These are phyloP conservation scores for Dactylorhiza incarnata DNA, from an alignment of 106 monocot genomes.

Conservation along the genomic window DNA sequence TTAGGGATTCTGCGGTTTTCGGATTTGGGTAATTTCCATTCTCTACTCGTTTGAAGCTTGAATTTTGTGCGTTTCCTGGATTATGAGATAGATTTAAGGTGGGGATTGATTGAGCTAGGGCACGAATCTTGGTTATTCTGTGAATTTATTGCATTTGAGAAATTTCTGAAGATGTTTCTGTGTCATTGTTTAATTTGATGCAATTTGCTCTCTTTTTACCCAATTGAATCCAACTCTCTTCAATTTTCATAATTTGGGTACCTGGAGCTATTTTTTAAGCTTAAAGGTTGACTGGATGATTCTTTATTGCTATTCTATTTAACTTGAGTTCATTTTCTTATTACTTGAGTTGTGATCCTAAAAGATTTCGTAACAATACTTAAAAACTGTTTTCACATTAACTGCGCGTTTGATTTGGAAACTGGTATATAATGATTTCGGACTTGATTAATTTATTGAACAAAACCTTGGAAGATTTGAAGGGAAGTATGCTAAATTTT, in stretches of 20 bases:
- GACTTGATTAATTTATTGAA: too few species aligned
- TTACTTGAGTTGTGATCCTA: too few species aligned
- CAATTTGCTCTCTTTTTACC: not conserved
- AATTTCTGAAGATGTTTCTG: not conserved
- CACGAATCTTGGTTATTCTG: not conserved
- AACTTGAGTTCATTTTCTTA: not conserved
- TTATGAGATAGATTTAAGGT: not conserved
- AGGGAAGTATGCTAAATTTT: not conserved
- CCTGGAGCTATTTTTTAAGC: not conserved
- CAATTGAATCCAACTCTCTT: not conserved
- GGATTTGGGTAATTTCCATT: not conserved
- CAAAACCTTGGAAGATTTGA: too few species aligned
- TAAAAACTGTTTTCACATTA: too few species aligned
- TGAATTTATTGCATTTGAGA: not conserved
- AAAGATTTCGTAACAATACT: too few species aligned
- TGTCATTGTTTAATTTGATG: not conserved
- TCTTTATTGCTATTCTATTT: not conserved
- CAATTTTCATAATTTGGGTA: not conserved
- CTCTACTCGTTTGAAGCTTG: not conserved
- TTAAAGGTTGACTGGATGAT: not conserved
- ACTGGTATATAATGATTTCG: too few species aligned
- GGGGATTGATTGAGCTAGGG: not conserved
- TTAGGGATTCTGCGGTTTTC: slow-evolving; percentile 1
- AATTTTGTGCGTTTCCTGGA: not conserved
- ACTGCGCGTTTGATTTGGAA: too few species aligned